These are phyloP conservation scores for Coemansia guatemalensis DNA, from an alignment of 192 early-diverging fungal species.

Conservation along the genomic window DNA sequence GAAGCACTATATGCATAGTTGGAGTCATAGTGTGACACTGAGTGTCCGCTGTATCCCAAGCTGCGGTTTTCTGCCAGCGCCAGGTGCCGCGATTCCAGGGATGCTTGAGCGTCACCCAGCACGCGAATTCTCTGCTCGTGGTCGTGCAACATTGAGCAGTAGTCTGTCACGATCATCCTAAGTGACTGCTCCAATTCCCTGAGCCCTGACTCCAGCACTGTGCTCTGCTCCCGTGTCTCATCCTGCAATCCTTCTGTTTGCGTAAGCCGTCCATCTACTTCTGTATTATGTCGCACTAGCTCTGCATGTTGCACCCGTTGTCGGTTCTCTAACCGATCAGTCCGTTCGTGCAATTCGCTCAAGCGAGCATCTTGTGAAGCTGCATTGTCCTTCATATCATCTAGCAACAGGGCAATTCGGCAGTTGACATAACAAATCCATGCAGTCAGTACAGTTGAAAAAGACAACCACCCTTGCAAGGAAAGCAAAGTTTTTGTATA, in stretches of 20 bases:
- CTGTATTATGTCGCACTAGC: neutral
- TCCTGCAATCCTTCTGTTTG: neutral
- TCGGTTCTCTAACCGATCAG: neutral
- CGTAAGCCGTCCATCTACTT: neutral
- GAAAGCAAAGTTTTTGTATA: neutral
- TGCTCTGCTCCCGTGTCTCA: conserved; percentile 19
- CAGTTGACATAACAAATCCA: neutral
- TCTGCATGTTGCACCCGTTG: conserved; percentile 12
- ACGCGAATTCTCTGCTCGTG: conserved; percentile 41
- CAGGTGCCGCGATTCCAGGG: conserved; percentile 17
- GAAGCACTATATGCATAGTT: neutral
- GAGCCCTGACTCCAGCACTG: conserved; percentile 7
- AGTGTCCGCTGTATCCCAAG: neutral
- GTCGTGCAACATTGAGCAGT: conserved; percentile 35
- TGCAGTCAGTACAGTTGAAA: neutral
- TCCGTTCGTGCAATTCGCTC: conserved; percentile 6
- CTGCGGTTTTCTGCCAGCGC: neutral
- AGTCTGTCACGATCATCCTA: conserved; percentile 22
- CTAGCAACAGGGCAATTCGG: neutral
- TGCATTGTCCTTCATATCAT: conserved; percentile 3
- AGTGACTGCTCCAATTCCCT: conserved; percentile 16
- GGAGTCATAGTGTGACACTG: neutral
- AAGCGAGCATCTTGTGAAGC: conserved; percentile 4
- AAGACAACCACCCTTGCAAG: too few relatives aligned
- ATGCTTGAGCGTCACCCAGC: conserved; percentile 27